A percentile compares a stretch with the other conserved stretches of the same genome.
These are phyloP conservation scores for Erysimum pusillum DNA, from an alignment of 441 rosid species.

Conservation along the genomic window DNA sequence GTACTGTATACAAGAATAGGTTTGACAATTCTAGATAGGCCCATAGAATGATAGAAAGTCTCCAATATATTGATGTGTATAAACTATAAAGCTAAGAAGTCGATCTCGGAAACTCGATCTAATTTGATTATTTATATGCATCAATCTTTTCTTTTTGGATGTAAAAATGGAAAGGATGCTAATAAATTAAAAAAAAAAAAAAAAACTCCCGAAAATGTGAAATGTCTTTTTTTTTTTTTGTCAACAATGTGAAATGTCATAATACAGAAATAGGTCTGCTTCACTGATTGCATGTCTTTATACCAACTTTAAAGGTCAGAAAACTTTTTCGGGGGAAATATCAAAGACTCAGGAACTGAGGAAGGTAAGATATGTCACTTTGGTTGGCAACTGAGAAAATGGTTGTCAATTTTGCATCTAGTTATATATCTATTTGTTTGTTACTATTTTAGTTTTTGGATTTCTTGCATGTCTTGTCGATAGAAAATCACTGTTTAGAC, in stretches of 20 bases:
- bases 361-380: constrained; percentile 44
- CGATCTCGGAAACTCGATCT: not conserved
- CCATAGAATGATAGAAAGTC: not conserved
- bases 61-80: not conserved
- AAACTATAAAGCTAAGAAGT: not conserved
- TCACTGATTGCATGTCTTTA: constrained; percentile 39
- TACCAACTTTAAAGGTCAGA: constrained; percentile 40
- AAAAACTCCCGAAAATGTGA: constrained; percentile 14
- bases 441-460: constrained; percentile 27
- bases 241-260: constrained; percentile 14
- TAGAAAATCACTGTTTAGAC: constrained; percentile 28
- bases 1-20: not conserved
- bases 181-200: constrained; percentile 5
- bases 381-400: constrained; percentile 41
- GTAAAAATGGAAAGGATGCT: not conserved
- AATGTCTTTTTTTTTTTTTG: too few species aligned
- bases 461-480: constrained; percentile 38
- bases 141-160: not conserved
- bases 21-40: not conserved
- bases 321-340: constrained; percentile 29
- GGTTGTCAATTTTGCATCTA: constrained; percentile 36
- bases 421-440: constrained; percentile 6
- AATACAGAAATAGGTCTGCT: constrained; percentile 23
- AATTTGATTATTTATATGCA: not conserved
- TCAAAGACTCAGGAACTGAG: constrained; percentile 35